Evolutionary conservation across 176 grass and related monocot species (phyloP).

Genomic region (Pharus latifolius): DNA sequence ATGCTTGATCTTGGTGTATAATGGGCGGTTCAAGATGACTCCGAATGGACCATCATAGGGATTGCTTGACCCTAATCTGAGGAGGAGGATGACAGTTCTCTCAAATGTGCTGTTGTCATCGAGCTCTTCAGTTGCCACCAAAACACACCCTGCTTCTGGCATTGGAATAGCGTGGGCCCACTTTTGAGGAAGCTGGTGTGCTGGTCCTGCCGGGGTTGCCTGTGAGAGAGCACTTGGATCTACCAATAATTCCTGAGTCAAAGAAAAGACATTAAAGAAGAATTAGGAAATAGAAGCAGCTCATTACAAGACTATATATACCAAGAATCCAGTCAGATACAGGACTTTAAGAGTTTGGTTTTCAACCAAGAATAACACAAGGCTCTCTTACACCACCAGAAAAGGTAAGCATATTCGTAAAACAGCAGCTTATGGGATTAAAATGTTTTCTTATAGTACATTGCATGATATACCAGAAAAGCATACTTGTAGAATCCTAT

Average conservation of each 20-base stretch:
- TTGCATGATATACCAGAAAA: neutral
- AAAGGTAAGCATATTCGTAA: neutral
- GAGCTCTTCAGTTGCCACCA: slow-evolving; percentile 80
- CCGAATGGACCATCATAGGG: slow-evolving; percentile 60
- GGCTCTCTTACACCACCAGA: neutral
- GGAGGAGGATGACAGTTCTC: slow-evolving; percentile 75
- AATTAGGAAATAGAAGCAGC: neutral
- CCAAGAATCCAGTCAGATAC: slow-evolving; percentile 5
- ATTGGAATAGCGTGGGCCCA: slow-evolving; percentile 85
- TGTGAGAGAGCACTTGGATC: slow-evolving; percentile 30
- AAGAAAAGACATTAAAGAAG: neutral
- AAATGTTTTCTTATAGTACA: neutral
- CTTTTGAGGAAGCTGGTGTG: slow-evolving; percentile 36
- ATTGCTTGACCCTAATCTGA: slow-evolving; percentile 46
- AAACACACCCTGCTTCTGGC: slow-evolving; percentile 72
- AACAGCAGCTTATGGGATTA: neutral
- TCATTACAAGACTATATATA: too few species aligned
- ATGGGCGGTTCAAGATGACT: slow-evolving; percentile 71
- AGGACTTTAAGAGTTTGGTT: neutral
- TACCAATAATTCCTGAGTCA: slow-evolving; percentile 40
- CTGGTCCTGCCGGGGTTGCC: slow-evolving; percentile 1
- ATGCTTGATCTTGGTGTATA: slow-evolving; percentile 76
- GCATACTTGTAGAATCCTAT: neutral
- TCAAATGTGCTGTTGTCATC: slow-evolving; percentile 58
- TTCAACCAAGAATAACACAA: neutral